Base-by-base conservation (phyloP, 2,329 filamentous ascomycete species). In the Simplicillium sp. region DNA sequence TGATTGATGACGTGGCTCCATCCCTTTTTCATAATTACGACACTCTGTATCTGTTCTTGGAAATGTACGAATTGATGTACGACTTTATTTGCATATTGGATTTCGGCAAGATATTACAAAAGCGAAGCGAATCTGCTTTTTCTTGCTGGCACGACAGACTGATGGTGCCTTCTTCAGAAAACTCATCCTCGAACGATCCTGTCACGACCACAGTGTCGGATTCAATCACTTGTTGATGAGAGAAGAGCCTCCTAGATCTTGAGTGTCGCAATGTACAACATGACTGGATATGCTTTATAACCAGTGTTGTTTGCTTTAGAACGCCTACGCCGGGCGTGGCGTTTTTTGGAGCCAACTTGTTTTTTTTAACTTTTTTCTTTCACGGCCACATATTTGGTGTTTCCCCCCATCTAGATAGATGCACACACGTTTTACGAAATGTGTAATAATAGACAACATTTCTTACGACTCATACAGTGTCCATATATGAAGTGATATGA, bases 41-140 rank as follows among this genome's bases (percentile, higher is more conserved):
- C 25, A 37, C 32, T 40, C 31, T 36, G 39, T 20, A 39, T 42
- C 45, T 41, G 38, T 42, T 42, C 42, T 36, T 38, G 34, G 38
- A 35, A 37, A 29, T 41, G 42, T 44, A 44, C 37, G 43, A 44
- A 41, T 37, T 39, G 34, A 39, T 44, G 43, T 44, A 44, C 39
- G 39, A 44, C 28, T 9, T 25, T 25, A 36, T 39, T 36, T 40
- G 36, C 43, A 39, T 44, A 37, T 16, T 25, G 25, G 14, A 34
- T 31, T 36, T 12, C 35, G 31, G 20, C 20, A 25, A 25, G 20
- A 25, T 25, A 42, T 46, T 42, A 42, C 38, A 44, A 48, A 38
- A 37, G 35, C 41, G 38, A 32, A 34, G 29, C n/a, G 20, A 25
- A 25, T 25, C 20, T 25, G 20, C 20, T 25, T 25, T 25, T 25